Evolutionary conservation across 305 asterid species (phyloP), one percentile per base, ranked within the genome.

Genomic region (Lippia alba): DNA sequence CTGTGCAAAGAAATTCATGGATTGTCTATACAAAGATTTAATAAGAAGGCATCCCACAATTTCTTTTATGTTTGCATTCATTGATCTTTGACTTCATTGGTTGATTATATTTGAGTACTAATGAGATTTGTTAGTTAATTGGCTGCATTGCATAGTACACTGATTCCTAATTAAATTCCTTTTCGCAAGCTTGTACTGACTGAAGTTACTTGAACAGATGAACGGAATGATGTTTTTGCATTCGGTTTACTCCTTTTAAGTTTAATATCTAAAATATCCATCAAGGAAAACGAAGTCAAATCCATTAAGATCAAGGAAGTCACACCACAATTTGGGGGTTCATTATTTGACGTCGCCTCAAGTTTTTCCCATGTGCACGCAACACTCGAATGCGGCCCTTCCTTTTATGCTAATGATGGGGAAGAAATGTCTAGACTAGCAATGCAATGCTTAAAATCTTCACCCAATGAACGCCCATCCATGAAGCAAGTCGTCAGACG

Each of bases 231-330:
- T 54, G 33, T 54, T 54, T 54, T 54, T 54, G 34, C 0, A 6
- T 54, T 54, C 11, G 59, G 59, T 54, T 34, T 19, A 17, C 59
- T 54, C 36, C 36, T 54, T 18, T 54, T 19, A 18, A 54, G 59
- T 54, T 54, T 54, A 12, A 54, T 8, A 19, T 54, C 34, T 7
- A 54, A 54, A 19, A 9, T 3, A 19, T 4, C 11, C 59, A 18
- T 54, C 6, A 54, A 30, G 34, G 11, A 54, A 19, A 14, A 8
- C n/a, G 59, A 54, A 18, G 14, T 30, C 33, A 2, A 3, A 10
- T 18, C 7, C n/a, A n/a, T n/a, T n/a, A n/a, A n/a, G n/a, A n/a
- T n/a, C n/a, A n/a, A n/a, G n/a, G n/a, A n/a, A n/a, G n/a, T n/a
- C n/a, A n/a, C n/a, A n/a, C n/a, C n/a, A n/a, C n/a, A n/a, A n/a